Conservation (phyloP, 164 flowering plant species). For the Magnolia changhungtana region DNA sequence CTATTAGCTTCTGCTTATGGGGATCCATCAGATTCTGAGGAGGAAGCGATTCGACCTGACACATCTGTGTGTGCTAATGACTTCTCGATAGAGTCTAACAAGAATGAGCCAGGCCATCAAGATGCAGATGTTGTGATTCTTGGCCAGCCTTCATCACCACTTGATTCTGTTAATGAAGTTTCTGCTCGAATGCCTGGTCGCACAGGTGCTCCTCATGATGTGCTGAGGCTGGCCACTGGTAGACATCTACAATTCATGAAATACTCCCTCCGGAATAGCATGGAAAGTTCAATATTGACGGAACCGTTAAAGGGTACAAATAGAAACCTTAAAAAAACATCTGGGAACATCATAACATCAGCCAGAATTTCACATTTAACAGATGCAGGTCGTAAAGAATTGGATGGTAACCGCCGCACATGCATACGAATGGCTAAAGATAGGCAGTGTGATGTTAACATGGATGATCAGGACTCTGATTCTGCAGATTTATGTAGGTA, state of each 20-base stretch:
- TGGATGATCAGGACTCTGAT: constrained; percentile 8
- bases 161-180: constrained; percentile 21
- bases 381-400: background rate
- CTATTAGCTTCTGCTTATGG: constrained; percentile 76
- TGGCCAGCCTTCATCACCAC: constrained; percentile 13
- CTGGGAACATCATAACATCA: background rate
- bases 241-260: background rate
- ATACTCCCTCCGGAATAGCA: constrained; percentile 14
- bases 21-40: constrained; percentile 82
- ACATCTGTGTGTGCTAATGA: constrained; percentile 20
- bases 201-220: background rate
- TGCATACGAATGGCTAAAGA: constrained; percentile 8
- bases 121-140: constrained; percentile 20
- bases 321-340: constrained; percentile 22
- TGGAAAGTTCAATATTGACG: constrained; percentile 11
- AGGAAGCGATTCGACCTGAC: constrained; percentile 42
- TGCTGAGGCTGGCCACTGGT: background rate
- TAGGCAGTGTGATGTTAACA: constrained; percentile 7
- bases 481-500: constrained; percentile 1
- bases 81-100: constrained; percentile 15
- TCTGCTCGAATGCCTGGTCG: background rate
- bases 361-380: background rate
- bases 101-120: constrained; percentile 13
- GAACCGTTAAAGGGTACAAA: constrained; percentile 22
- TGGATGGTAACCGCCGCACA: background rate